phyloP scores from a whole-genome alignment of 257 asterid species.

The Leonotis leonurus region DNA sequence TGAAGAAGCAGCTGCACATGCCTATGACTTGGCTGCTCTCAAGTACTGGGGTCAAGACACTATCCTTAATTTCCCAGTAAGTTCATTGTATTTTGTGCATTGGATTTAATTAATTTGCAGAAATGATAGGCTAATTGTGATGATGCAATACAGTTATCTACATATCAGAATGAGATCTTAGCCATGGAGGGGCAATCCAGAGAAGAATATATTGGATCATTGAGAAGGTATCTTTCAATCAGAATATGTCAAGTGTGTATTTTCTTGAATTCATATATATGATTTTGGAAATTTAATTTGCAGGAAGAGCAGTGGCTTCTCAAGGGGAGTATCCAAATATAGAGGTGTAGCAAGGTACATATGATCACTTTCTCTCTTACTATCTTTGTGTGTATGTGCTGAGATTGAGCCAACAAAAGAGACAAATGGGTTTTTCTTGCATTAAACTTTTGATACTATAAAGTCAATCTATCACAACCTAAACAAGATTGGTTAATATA shows the following conservation, averaged over 20 bases:
- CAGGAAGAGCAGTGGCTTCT: constrained; percentile 87
- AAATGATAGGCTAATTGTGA: not conserved
- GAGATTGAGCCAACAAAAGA: constrained; percentile 4
- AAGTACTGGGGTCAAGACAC: constrained; percentile 87
- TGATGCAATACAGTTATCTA: constrained; percentile 33
- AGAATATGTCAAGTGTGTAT: not conserved
- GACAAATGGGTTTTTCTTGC: constrained; percentile 5
- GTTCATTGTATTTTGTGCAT: not conserved
- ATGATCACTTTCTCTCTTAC: not conserved
- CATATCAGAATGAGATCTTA: constrained; percentile 50
- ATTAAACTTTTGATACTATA: not conserved
- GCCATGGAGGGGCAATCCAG: constrained; percentile 75
- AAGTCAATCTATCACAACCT: not conserved
- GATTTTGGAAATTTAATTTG: not conserved
- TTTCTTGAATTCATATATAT: not conserved
- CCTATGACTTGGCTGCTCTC: constrained; percentile 85
- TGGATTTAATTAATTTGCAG: too few relatives aligned
- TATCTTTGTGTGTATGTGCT: not conserved
- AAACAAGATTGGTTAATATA: too few relatives aligned
- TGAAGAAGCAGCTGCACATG: constrained; percentile 81
- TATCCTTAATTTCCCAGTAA: constrained; percentile 73
- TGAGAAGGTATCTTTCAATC: constrained; percentile 41
- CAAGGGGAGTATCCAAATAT: constrained; percentile 81
- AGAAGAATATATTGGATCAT: constrained; percentile 83
- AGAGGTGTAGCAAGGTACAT: constrained; percentile 96